These are phyloP conservation scores for Alternaria conjuncta DNA, from an alignment of 2,329 filamentous ascomycete genomes.

Conservation along the genomic window DNA sequence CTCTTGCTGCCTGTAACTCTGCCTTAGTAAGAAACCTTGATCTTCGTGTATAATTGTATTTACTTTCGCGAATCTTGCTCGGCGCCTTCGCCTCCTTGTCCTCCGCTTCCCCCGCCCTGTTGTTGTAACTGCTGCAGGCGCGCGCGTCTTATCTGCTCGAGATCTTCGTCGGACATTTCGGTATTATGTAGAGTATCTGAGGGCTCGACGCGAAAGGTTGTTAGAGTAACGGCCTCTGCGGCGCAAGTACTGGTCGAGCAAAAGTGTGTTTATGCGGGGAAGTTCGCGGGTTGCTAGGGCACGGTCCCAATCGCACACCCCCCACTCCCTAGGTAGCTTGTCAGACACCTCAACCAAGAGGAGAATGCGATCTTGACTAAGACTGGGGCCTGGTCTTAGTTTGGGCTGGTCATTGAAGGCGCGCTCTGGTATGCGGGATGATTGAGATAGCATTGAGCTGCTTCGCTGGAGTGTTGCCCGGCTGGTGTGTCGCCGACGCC, in stretches of 20 bases:
- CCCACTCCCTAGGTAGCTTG: neutral
- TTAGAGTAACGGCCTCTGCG: neutral
- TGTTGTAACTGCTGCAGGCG: slow-evolving; percentile 92
- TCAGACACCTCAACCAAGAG: neutral
- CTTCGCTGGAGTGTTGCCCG: neutral
- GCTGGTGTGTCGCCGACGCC: neutral
- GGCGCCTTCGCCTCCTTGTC: slow-evolving; percentile 58
- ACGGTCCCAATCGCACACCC: neutral
- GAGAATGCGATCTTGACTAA: neutral
- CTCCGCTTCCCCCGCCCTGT: slow-evolving; percentile 61
- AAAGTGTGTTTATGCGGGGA: slow-evolving; percentile 15
- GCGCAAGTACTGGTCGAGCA: slow-evolving; percentile 6
- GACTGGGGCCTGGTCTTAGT: neutral
- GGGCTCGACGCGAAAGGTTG: neutral
- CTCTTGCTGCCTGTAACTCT: slow-evolving; percentile 25
- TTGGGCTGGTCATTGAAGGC: neutral
- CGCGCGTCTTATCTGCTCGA: slow-evolving; percentile 87
- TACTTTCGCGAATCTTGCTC: slow-evolving; percentile 66
- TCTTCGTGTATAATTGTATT: neutral
- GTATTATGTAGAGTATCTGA: neutral
- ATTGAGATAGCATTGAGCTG: neutral
- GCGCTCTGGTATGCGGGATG: neutral
- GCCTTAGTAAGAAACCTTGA: neutral
- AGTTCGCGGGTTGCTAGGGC: slow-evolving; percentile 9
- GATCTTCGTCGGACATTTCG: slow-evolving; percentile 69